Evolutionary conservation across 495 filamentous ascomycete species (phyloP), one percentile per base, ranked within the genome.

Genomic region (Rusavskia elegans): DNA sequence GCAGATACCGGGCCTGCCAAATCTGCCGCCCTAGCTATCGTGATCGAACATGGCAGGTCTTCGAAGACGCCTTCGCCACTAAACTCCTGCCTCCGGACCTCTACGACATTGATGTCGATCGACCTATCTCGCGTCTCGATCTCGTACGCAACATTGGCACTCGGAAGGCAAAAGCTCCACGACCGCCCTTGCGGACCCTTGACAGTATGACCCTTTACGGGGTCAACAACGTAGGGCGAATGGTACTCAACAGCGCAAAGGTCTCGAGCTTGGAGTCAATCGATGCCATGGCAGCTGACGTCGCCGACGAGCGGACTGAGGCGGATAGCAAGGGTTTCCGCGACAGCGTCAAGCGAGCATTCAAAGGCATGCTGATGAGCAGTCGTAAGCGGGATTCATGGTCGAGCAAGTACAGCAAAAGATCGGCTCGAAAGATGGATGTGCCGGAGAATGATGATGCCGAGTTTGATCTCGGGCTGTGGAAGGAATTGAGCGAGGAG

Each of bases 1-100:
- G 79, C 58, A 67, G 64, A 49, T 74, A 65, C 59, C 73, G 63
- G 45, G 67, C 68, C 53, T 84, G 79, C 56, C 69, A 68, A 17
- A 35, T 29, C 17, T 84, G 80, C 55, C 68, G 72, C 17, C 65
- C 65, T 29, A 63, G 59, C 30, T 68, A 64, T 13, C 55, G 58
- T 19, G 64, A 72, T 10, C 71, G 76, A 42, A 61, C 70, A 4
- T 78, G 60, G 57, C 53, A 74, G 4, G 73, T 69, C 55, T 57
- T 83, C 37, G 59, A 79, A 49, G 71, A 64, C 3, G 59, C 80
- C 30, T 57, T 66, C 13, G 61, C 73, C 13, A 48, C 52, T 20
- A 39, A 51, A 4, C 48, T 45, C 11, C 50, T 55, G 3, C 46
- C 51, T 20, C 38, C 56, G 3, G 36, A 51, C 46, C 39, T 61